A percentile compares a stretch with the other conserved stretches of the same genome.
Evolutionary conservation across 306 rosid genomes (phyloP).

Genomic region (Sechiopsis laciniata): DNA sequence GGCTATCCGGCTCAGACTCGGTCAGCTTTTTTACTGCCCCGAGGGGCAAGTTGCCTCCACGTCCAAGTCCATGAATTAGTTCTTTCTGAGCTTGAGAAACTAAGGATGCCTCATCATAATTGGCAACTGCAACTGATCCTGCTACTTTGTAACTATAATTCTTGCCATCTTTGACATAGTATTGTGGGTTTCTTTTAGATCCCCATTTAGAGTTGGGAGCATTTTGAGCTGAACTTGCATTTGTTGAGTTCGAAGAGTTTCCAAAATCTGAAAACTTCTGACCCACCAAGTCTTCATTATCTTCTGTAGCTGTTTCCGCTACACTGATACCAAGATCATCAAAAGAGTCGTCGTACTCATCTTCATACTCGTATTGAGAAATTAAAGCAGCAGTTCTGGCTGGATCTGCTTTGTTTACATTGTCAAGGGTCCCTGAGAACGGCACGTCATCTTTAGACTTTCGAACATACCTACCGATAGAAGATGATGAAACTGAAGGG

Average conservation of each 20-base stretch:
- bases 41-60: slow-evolving; percentile 88
- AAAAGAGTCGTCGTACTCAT: slow-evolving; percentile 92
- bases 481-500: slow-evolving; percentile 47
- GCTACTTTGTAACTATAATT: slow-evolving; percentile 94
- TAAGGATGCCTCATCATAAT: slow-evolving; percentile 65
- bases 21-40: slow-evolving; percentile 75
- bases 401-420: slow-evolving; percentile 36
- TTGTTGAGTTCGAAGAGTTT: slow-evolving; percentile 37
- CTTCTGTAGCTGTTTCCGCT: slow-evolving; percentile 69
- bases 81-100: slow-evolving; percentile 55
- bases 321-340: slow-evolving; percentile 93
- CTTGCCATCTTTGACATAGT: slow-evolving; percentile 91
- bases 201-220: slow-evolving; percentile 75
- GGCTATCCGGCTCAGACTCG: slow-evolving; percentile 45
- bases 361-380: slow-evolving; percentile 83
- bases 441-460: slow-evolving; percentile 53
- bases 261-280: slow-evolving; percentile 32
- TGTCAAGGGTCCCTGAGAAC: slow-evolving; percentile 45
- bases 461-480: slow-evolving; percentile 69
- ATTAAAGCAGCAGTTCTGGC: slow-evolving; percentile 46
- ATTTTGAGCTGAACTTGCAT: slow-evolving; percentile 39
- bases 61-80: slow-evolving; percentile 84
- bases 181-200: slow-evolving; percentile 77
- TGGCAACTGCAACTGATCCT: slow-evolving; percentile 84
- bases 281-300: slow-evolving; percentile 41